Percentiles rank a stretch among this genome's conserved stretches.
phyloP scores from a whole-genome alignment of 2,329 filamentous ascomycete genomes.

The Epicoccum sorghinum region DNA sequence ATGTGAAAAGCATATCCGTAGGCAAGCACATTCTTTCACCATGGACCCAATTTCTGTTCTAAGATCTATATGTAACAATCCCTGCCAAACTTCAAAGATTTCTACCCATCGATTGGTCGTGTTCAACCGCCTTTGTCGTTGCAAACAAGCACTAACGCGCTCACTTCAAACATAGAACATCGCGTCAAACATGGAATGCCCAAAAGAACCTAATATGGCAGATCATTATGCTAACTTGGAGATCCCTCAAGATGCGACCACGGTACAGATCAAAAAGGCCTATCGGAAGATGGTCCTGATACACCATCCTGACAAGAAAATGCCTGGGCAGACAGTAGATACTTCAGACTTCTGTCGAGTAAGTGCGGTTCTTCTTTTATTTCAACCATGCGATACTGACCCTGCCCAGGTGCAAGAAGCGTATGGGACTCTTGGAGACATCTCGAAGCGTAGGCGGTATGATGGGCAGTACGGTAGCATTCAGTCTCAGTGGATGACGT shows the following conservation, averaged over 20 bases:
- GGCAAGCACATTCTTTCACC: too few relatives aligned
- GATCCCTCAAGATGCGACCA: neutral
- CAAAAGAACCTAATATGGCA: neutral
- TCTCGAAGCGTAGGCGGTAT: neutral
- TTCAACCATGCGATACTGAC: neutral
- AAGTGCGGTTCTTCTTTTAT: neutral
- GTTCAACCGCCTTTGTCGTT: too few relatives aligned
- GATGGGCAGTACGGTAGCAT: neutral
- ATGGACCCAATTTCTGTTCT: too few relatives aligned
- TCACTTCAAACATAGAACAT: too few relatives aligned
- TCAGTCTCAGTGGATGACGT: neutral
- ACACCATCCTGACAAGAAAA: neutral
- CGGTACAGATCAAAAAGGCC: neutral
- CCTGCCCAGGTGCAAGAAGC: neutral
- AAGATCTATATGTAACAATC: too few relatives aligned
- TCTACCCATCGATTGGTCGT: too few relatives aligned
- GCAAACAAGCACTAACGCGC: too few relatives aligned
- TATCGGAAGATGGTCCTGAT: neutral
- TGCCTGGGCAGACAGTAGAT: neutral
- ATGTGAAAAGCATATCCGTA: too few relatives aligned
- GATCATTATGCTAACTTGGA: neutral
- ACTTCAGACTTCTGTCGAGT: neutral
- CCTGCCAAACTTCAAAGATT: too few relatives aligned
- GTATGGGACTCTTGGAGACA: neutral
- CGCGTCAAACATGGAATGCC: neutral